These are phyloP conservation scores for Omphalea diandra DNA, from an alignment of 441 rosid species.

Conservation along the genomic window DNA sequence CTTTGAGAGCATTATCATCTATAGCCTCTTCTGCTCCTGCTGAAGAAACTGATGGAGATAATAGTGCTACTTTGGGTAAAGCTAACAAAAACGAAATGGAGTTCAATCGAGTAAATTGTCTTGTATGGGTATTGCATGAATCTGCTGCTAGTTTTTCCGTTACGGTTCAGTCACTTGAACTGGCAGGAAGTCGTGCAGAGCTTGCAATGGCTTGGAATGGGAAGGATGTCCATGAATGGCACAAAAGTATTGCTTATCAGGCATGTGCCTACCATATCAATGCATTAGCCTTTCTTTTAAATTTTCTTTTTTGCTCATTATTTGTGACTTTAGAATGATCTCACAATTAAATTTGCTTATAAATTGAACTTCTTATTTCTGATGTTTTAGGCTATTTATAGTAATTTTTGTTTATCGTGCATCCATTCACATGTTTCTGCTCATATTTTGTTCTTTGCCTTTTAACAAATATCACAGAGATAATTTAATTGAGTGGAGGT, in stretches of 20 bases:
- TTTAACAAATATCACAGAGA: conserved; percentile 19
- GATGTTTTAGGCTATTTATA: neutral
- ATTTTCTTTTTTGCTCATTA: neutral
- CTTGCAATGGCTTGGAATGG: conserved; percentile 76
- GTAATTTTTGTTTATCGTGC: neutral
- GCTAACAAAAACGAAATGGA: conserved; percentile 27
- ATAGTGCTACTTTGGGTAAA: conserved; percentile 27
- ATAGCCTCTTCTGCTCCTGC: conserved; percentile 28
- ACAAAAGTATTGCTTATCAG: conserved; percentile 49
- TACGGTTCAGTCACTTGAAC: conserved; percentile 47
- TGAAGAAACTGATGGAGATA: conserved; percentile 29
- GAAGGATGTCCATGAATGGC: conserved; percentile 67
- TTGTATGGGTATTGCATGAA: conserved; percentile 61
- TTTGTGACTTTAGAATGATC: neutral
- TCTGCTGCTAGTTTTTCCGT: conserved; percentile 57
- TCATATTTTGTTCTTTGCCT: conserved; percentile 19
- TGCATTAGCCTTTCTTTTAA: neutral
- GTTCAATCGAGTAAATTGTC: conserved; percentile 53
- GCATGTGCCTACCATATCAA: conserved; percentile 27
- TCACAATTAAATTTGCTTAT: neutral
- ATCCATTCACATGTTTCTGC: conserved; percentile 16
- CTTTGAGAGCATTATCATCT: conserved; percentile 34
- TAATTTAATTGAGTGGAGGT: conserved; percentile 24
- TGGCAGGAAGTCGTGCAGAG: conserved; percentile 43
- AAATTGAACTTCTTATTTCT: neutral